Evolutionary conservation across 257 asterid genomes (phyloP).

Genomic region (Jasminum sambac): DNA sequence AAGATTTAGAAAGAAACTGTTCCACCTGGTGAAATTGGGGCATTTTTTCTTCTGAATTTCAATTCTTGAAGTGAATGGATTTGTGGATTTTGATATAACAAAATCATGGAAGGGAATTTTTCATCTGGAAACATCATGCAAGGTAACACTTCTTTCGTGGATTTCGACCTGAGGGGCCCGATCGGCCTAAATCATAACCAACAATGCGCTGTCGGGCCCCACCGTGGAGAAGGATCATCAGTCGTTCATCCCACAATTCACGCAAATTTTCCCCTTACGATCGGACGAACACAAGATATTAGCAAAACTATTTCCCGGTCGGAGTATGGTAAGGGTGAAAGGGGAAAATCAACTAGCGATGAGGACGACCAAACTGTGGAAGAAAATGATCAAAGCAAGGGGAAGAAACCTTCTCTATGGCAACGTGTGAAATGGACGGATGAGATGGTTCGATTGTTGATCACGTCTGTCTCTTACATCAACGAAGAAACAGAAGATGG

Average conservation of each 20-base stretch:
- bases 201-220: conserved; percentile 30
- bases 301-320: conserved; percentile 38
- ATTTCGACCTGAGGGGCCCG: conserved; percentile 52
- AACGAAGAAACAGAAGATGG: conserved; percentile 57
- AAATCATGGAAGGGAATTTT: conserved; percentile 46
- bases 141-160: conserved; percentile 45
- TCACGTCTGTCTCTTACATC: conserved; percentile 77
- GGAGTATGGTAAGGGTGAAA: conserved; percentile 45
- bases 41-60: conserved; percentile 14
- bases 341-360: conserved; percentile 55
- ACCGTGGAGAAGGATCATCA: conserved; percentile 41
- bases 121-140: conserved; percentile 52
- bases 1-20: background rate
- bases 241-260: conserved; percentile 42
- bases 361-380: conserved; percentile 70
- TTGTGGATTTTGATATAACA: conserved; percentile 9
- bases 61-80: conserved; percentile 24
- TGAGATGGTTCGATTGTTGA: conserved; percentile 58
- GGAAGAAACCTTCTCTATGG: conserved; percentile 62
- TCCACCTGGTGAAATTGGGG: background rate
- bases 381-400: conserved; percentile 45
- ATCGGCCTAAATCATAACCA: conserved; percentile 50
- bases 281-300: conserved; percentile 44
- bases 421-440: conserved; percentile 60
- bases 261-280: conserved; percentile 55